These are phyloP conservation scores for Penicillium cinerascens DNA, from an alignment of 495 filamentous ascomycete species.

Conservation along the genomic window DNA sequence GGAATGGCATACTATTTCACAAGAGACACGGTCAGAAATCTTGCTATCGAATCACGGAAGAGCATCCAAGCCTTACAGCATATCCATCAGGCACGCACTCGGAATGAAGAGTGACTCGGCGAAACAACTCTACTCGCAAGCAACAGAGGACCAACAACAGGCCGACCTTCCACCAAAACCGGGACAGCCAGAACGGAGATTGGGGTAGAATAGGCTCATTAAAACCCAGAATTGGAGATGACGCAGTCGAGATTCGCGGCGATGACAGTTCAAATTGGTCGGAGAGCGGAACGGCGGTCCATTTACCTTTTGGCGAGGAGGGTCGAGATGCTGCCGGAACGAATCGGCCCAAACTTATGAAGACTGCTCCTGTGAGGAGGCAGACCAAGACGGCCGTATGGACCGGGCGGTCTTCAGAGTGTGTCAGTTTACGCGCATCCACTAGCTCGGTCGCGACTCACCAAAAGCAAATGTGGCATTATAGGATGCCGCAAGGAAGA, in stretches of 20 bases:
- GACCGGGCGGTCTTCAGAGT: slow-evolving; percentile 39
- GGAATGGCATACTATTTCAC: slow-evolving; percentile 34
- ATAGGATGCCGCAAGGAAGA: slow-evolving; percentile 35
- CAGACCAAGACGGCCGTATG: slow-evolving; percentile 36
- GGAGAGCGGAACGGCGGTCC: slow-evolving; percentile 12
- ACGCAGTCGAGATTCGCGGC: slow-evolving; percentile 7
- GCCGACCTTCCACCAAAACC: slow-evolving; percentile 27
- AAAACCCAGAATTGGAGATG: slow-evolving; percentile 4
- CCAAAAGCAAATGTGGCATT: slow-evolving; percentile 42
- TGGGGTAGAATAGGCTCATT: slow-evolving; percentile 5
- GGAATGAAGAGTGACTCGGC: slow-evolving; percentile 28
- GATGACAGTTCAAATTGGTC: slow-evolving; percentile 22
- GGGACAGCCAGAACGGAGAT: slow-evolving; percentile 3
- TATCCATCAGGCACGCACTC: slow-evolving; percentile 42
- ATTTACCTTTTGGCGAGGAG: slow-evolving; percentile 19
- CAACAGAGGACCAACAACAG: slow-evolving; percentile 29
- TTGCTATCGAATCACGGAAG: background rate
- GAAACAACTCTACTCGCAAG: slow-evolving; percentile 39
- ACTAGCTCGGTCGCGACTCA: slow-evolving; percentile 16
- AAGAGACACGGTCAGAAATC: slow-evolving; percentile 4
- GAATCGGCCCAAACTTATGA: slow-evolving; percentile 35
- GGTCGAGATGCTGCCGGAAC: slow-evolving; percentile 13
- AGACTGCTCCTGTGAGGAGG: slow-evolving; percentile 30
- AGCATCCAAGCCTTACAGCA: slow-evolving; percentile 30
- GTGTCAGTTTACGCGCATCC: slow-evolving; percentile 10